phyloP scores from a whole-genome alignment of 2,329 filamentous ascomycete genomes.

The Nigrospora sphaerica region DNA sequence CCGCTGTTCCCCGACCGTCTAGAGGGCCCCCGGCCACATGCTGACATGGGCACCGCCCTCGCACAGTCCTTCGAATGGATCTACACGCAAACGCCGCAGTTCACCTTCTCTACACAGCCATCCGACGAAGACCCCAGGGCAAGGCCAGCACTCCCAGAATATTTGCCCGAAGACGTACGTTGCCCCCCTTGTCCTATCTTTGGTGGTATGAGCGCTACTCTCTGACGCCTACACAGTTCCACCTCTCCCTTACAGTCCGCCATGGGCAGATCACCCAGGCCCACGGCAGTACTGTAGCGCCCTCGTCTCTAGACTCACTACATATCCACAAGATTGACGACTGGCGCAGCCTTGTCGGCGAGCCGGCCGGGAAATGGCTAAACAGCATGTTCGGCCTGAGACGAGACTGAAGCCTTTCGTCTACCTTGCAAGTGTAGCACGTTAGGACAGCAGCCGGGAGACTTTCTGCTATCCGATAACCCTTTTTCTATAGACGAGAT shows the following conservation, averaged over 20 bases:
- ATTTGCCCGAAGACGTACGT: slow-evolving; percentile 39
- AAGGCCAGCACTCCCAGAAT: slow-evolving; percentile 40
- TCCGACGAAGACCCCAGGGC: slow-evolving; percentile 51
- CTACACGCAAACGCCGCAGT: slow-evolving; percentile 80
- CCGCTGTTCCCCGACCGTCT: not conserved
- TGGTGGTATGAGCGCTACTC: not conserved
- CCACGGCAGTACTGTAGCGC: not conserved
- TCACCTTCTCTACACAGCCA: slow-evolving; percentile 60
- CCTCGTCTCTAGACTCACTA: slow-evolving; percentile 7
- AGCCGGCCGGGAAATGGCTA: slow-evolving; percentile 17
- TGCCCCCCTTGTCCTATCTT: not conserved
- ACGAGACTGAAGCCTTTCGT: not conserved
- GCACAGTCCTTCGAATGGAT: slow-evolving; percentile 62
- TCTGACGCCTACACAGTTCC: slow-evolving; percentile 15
- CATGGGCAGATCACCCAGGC: slow-evolving; percentile 27
- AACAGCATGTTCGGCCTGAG: slow-evolving; percentile 18
- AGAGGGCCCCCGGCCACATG: not conserved
- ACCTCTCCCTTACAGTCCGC: slow-evolving; percentile 26
- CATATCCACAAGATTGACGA: slow-evolving; percentile 18
- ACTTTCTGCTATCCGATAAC: no score
- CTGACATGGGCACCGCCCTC: not conserved
- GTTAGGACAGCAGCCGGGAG: no score
- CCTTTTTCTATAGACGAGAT: no score
- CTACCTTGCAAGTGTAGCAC: no score
- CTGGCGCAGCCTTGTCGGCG: slow-evolving; percentile 12